Base-by-base conservation (phyloP, 306 rosid genomes). In the Luffa acutangula region DNA sequence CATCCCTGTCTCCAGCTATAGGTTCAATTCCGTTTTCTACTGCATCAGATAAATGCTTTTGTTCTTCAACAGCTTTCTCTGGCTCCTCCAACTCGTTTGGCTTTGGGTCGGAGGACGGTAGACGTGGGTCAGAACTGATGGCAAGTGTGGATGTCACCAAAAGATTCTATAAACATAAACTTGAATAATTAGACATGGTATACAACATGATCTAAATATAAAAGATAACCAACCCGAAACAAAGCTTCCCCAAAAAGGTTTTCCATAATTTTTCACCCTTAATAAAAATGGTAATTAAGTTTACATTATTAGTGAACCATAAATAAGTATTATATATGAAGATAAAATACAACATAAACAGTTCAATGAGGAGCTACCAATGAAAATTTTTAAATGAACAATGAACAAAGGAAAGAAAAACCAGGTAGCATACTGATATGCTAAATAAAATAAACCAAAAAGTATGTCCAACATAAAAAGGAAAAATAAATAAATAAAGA, bases 141-240 rank as follows among this genome's bases (percentile, higher is more conserved):
- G 86, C 76, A 80, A 95, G 83, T 52, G 89, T 91, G 51, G 97
- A 90, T 18, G 99, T 95, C 87, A 93, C 99, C 81, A 86, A 86
- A 65, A 95, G 86, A 85, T 91, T 95, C 99, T 95, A 59, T 89
- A 89, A 53, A 78, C 52, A 79, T 79, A 46, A 65, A 79, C 12
- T 39, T 39, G 33, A 15, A 66, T 48, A 85, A 73, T 13, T 52
- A 46, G 41, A 67, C 12, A 12, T 18, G 11, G 31, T 25, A 25
- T 25, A 25, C 31, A 25, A 25, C 31, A 25, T 25, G 31, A 25
- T 25, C 64, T 58, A 21, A 8, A 58, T 21, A 8, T 21, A 58
- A 58, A 20, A 58, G 36, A 58, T 9, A 58, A 58, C 34, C 34
- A 58, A 58, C 34, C 63, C 63, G 31, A 3, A n/a, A 57, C 63